Conservation (phyloP, 139 green algal species). For the Marvania coccoides region DNA sequence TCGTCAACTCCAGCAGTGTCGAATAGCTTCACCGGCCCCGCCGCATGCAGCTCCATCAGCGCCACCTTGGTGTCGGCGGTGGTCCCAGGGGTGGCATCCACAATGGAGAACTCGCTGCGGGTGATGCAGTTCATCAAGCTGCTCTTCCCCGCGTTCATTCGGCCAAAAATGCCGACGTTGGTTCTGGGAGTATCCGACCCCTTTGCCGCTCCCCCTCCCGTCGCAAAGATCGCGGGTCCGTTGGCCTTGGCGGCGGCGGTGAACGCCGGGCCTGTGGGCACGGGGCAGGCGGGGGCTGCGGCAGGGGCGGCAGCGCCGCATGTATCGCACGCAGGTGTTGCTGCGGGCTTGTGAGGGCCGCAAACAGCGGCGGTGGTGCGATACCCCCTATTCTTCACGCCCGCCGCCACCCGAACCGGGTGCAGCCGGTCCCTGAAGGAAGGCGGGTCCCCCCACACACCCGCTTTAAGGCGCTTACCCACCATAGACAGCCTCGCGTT, state of each 20-base stretch:
- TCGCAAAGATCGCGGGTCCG: background rate
- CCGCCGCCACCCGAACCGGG: background rate
- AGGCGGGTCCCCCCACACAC: constrained; percentile 45
- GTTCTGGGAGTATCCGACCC: constrained; percentile 45
- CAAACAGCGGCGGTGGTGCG: no score
- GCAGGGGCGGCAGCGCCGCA: background rate
- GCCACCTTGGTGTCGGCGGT: constrained; percentile 44
- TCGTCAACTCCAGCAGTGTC: constrained; percentile 54
- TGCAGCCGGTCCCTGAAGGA: constrained; percentile 32
- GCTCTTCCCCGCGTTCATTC: constrained; percentile 63
- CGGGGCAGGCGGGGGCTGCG: background rate
- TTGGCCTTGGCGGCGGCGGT: background rate
- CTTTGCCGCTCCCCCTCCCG: constrained; percentile 9
- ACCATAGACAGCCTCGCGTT: constrained; percentile 46
- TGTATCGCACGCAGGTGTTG: no score
- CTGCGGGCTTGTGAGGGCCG: no score
- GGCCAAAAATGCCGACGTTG: constrained; percentile 61
- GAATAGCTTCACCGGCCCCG: constrained; percentile 55
- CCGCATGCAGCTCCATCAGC: constrained; percentile 56
- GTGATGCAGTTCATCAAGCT: constrained; percentile 63
- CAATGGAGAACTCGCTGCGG: constrained; percentile 53
- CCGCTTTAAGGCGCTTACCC: constrained; percentile 30
- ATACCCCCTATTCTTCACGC: no score
- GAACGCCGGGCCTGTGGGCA: background rate
- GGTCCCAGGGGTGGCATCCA: constrained; percentile 55